These are phyloP conservation scores for Fistulifera solaris DNA, from an alignment of 108 stramenopile genomes.

Conservation along the genomic window DNA sequence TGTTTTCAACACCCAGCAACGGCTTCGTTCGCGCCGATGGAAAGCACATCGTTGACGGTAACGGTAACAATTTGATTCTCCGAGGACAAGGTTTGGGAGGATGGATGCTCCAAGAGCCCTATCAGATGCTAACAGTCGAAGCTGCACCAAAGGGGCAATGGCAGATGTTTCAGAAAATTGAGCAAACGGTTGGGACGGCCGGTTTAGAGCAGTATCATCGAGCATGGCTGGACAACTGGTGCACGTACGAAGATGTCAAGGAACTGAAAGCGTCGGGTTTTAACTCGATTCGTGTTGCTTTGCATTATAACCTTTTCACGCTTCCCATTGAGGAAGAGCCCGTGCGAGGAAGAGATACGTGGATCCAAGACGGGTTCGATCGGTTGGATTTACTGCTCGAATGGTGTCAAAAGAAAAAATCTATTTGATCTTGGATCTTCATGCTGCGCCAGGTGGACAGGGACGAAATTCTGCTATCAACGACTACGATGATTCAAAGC, in stretches of 20 bases:
- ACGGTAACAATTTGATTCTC: slow-evolving; percentile 1
- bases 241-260: not conserved
- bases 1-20: not conserved
- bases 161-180: not conserved
- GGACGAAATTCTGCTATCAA: not conserved
- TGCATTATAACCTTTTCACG: slow-evolving; percentile 4
- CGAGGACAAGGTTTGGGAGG: not conserved
- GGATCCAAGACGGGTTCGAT: not conserved
- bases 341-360: not conserved
- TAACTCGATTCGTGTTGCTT: slow-evolving; percentile 1
- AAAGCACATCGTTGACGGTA: not conserved
- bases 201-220: not conserved
- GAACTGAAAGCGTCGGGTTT: not conserved
- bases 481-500: slow-evolving; percentile 1
- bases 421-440: not conserved
- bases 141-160: not conserved
- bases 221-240: slow-evolving; percentile 2
- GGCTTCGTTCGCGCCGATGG: slow-evolving; percentile 1
- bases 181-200: not conserved
- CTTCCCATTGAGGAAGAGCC: not conserved
- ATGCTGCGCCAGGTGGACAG: slow-evolving; percentile 2
- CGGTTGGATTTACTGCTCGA: not conserved
- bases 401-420: not conserved
- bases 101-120: slow-evolving; percentile 3
- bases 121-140: not conserved